Evolutionary conservation across 208 protist genomes (phyloP), one percentile per base, ranked within the genome.

Genomic region (Blastocrithidia nonstop): DNA sequence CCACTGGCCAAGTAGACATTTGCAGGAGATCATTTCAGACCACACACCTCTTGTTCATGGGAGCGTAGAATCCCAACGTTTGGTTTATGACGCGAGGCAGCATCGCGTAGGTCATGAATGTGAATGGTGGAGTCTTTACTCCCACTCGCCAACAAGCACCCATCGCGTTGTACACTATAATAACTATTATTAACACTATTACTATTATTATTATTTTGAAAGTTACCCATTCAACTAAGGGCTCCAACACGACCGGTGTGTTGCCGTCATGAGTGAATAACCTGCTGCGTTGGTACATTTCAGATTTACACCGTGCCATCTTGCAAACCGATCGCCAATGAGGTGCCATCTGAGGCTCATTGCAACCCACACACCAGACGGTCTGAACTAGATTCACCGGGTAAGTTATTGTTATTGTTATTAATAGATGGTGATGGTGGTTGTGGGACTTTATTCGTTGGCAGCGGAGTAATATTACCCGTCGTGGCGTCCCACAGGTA

Each of bases 401-500:
- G 1, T n/a, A n/a, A 35, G 29, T n/a, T n/a, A n/a, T n/a, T n/a
- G n/a, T n/a, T n/a, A n/a, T n/a, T n/a, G n/a, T n/a, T n/a, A n/a
- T n/a, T n/a, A 4, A 15, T 25, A 9, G 37, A 11, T 13, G 39
- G 24, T 16, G 27, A 38, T 11, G 22, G 19, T 13, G 39, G 33
- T 4, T 43, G 45, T 1, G 27, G 19, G 28, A 26, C 8, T 8
- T 66, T 47, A 31, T 62, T 44, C 5, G 74, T 57, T 7, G 87
- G 73, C 16, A 99, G 83, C 44, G 87, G 58, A 5, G 74, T 72
- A 41, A 98, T 98, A 39, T 54, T 53, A 35, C 81, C 85, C 20
- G 79, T 95, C 16, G 77, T 71, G 13, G 96, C 93, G 61, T 99
- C 90, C 97, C 97, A 99, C 16, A 99, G 51, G 66, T 99, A 99